A percentile compares a stretch with the other conserved stretches of the same genome.
These are phyloP conservation scores for Saprolegnia parasitica DNA, from an alignment of 352 stramenopile species.

Conservation along the genomic window DNA sequence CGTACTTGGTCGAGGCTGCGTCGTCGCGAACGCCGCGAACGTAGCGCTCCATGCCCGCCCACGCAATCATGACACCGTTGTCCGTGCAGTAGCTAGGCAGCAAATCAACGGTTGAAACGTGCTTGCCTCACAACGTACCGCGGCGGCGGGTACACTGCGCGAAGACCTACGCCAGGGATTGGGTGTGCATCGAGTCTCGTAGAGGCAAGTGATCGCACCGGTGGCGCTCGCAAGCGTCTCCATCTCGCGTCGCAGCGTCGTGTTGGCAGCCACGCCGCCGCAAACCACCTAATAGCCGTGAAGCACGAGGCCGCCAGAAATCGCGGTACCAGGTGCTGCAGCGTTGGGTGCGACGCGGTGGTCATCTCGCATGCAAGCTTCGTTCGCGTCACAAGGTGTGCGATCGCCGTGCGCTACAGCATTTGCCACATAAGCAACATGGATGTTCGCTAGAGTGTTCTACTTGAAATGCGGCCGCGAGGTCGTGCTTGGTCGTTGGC, in stretches of 20 bases:
- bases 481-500: conserved; percentile 63
- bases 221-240: conserved; percentile 50
- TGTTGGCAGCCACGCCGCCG: conserved; percentile 96
- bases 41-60: conserved; percentile 84
- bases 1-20: conserved; percentile 47
- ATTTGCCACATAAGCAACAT: conserved; percentile 7
- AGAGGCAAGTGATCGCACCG: not conserved
- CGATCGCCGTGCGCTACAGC: conserved; percentile 73
- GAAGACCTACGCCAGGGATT: conserved; percentile 7
- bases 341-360: conserved; percentile 39
- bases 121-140: conserved; percentile 74
- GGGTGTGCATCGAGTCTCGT: not conserved
- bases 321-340: conserved; percentile 85
- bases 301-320: not conserved
- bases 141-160: conserved; percentile 20
- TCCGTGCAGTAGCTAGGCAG: conserved; percentile 93
- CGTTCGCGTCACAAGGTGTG: conserved; percentile 87
- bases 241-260: conserved; percentile 87
- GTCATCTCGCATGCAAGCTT: conserved; percentile 80
- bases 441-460: not conserved
- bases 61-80: conserved; percentile 97
- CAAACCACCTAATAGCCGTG: conserved; percentile 79
- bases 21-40: conserved; percentile 53
- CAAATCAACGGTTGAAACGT: conserved; percentile 25
- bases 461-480: conserved; percentile 93